Evolutionary conservation across 179 eudicot species (phyloP).

Genomic region (Spinacia oleracea): DNA sequence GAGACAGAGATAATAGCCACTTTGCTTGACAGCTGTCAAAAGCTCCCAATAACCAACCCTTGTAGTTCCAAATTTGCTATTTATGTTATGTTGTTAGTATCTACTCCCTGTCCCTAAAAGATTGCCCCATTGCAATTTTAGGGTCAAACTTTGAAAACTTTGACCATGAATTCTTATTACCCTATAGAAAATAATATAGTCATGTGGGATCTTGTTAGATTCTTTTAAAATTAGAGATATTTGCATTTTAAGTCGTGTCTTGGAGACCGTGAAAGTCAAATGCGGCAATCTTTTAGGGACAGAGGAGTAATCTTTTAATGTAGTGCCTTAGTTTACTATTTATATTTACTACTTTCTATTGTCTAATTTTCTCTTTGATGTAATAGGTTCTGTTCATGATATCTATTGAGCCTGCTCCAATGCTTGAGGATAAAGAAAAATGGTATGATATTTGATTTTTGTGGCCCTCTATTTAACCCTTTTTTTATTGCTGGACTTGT

Average conservation of each 20-base stretch:
- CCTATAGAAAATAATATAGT: too few relatives aligned
- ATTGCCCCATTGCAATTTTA: too few relatives aligned
- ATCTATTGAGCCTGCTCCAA: slow-evolving; percentile 97
- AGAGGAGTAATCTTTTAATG: background rate
- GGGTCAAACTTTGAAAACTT: too few relatives aligned
- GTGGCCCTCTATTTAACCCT: background rate
- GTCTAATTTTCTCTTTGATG: slow-evolving; percentile 14
- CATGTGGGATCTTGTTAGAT: too few relatives aligned
- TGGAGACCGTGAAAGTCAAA: too few relatives aligned
- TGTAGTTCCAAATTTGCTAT: background rate
- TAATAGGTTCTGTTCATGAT: slow-evolving; percentile 94
- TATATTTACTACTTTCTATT: background rate
- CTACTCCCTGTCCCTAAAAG: too few relatives aligned
- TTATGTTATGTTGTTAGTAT: too few relatives aligned
- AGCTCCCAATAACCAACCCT: background rate
- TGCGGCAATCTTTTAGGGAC: too few relatives aligned
- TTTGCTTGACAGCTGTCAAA: background rate
- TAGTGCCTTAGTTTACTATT: background rate
- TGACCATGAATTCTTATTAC: too few relatives aligned
- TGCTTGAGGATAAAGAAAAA: slow-evolving; percentile 99
- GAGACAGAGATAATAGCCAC: background rate
- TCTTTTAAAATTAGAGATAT: too few relatives aligned
- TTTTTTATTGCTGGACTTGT: background rate
- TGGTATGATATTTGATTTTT: slow-evolving; percentile 49
- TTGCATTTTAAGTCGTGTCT: too few relatives aligned